These are phyloP conservation scores for Boletales sp. DNA, from an alignment of 768 basidiomycete genomes.

Conservation along the genomic window DNA sequence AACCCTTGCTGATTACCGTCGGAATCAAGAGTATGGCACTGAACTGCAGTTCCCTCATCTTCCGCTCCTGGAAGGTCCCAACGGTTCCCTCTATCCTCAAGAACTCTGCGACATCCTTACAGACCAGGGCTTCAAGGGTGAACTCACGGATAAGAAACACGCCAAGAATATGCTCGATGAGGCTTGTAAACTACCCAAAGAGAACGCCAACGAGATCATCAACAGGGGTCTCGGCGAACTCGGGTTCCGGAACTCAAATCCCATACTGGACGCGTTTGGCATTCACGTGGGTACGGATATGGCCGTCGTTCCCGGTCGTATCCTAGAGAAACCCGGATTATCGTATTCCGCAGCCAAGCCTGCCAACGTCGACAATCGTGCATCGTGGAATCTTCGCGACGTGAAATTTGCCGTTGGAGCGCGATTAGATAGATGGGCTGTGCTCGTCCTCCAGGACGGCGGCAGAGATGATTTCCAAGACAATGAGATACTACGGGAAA, in stretches of 20 bases:
- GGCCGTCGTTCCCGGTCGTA: constrained; percentile 52
- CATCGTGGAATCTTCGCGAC: constrained; percentile 50
- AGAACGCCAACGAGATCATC: constrained; percentile 43
- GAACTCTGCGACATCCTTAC: constrained; percentile 47
- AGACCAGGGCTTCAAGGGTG: constrained; percentile 43
- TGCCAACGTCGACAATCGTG: constrained; percentile 34
- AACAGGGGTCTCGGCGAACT: constrained; percentile 39
- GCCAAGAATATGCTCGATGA: constrained; percentile 45
- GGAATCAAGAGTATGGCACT: constrained; percentile 37
- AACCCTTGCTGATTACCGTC: background rate
- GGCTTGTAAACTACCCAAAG: constrained; percentile 45
- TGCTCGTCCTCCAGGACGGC: constrained; percentile 62
- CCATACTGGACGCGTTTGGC: constrained; percentile 40
- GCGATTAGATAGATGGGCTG: constrained; percentile 57
- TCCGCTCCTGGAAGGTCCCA: constrained; percentile 38
- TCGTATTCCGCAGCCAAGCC: constrained; percentile 34
- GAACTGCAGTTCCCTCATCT: constrained; percentile 33
- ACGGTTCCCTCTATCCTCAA: constrained; percentile 38
- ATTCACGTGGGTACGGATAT: constrained; percentile 43
- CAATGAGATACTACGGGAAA: constrained; percentile 40
- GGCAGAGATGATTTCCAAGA: constrained; percentile 51
- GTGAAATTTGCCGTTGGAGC: constrained; percentile 59
- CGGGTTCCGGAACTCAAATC: constrained; percentile 34
- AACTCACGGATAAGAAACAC: constrained; percentile 40
- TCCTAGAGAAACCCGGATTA: constrained; percentile 43